These are phyloP conservation scores for Leccinum barrowsii DNA, from an alignment of 768 basidiomycete species.

Conservation along the genomic window DNA sequence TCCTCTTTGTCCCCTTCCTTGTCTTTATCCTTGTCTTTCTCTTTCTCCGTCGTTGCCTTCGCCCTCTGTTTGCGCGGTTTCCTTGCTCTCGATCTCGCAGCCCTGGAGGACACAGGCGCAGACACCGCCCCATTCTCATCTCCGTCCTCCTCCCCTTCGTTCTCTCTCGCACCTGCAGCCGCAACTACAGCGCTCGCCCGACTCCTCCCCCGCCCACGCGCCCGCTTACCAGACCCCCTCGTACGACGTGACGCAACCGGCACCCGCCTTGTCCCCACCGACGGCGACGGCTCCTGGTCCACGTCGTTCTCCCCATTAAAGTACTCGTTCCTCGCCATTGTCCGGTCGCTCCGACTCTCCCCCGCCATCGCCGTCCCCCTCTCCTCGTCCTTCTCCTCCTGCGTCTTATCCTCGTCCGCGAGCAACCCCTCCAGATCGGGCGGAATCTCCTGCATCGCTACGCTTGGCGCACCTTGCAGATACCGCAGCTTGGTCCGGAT, in stretches of 20 bases:
- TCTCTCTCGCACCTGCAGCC: constrained; percentile 22
- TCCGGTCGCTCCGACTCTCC: constrained; percentile 48
- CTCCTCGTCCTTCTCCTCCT: constrained; percentile 72
- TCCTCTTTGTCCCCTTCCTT: constrained; percentile 20
- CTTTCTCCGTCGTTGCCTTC: constrained; percentile 21
- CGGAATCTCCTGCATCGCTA: constrained; percentile 94
- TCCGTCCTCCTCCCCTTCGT: constrained; percentile 36
- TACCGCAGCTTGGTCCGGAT: constrained; percentile 88
- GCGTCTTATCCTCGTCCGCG: constrained; percentile 63
- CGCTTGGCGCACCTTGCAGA: constrained; percentile 93
- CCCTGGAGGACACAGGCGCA: constrained; percentile 15
- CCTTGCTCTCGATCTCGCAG: constrained; percentile 32
- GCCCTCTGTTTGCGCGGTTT: constrained; percentile 24
- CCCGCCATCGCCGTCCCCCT: constrained; percentile 53
- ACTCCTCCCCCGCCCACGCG: constrained; percentile 31
- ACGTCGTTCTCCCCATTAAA: constrained; percentile 72
- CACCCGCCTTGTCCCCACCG: constrained; percentile 19
- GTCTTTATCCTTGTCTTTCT: constrained; percentile 22
- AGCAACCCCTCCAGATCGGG: constrained; percentile 82
- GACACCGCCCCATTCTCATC: constrained; percentile 29
- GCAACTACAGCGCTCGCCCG: constrained; percentile 27
- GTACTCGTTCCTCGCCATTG: constrained; percentile 59
- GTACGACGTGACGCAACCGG: constrained; percentile 14
- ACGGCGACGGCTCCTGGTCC: constrained; percentile 44
- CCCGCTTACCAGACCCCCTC: constrained; percentile 24